Conservation (phyloP, 2,329 filamentous ascomycete genomes). For the Shiraia bambusicola region DNA sequence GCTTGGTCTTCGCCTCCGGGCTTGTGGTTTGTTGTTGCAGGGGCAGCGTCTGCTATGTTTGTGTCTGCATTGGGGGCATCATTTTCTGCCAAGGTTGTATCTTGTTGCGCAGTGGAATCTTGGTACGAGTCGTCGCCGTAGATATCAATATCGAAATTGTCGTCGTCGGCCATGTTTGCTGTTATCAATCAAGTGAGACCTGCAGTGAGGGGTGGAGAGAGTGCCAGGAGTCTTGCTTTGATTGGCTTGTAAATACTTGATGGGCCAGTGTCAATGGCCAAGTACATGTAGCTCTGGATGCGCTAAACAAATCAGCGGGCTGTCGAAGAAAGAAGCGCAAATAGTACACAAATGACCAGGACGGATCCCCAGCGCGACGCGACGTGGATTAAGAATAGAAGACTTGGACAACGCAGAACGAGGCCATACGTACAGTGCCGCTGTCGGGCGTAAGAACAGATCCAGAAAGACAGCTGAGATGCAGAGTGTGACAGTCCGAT, state of each 20-base stretch:
- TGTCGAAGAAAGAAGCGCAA: slow-evolving; percentile 23
- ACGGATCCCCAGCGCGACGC: slow-evolving; percentile 14
- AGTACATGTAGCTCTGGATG: slow-evolving; percentile 43
- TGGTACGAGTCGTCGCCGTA: slow-evolving; percentile 60
- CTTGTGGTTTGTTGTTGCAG: slow-evolving; percentile 12
- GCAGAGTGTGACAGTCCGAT: slow-evolving; percentile 38
- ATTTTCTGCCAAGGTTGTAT: slow-evolving; percentile 27
- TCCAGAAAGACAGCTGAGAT: slow-evolving; percentile 38
- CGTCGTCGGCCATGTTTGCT: slow-evolving; percentile 58
- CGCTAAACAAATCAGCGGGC: slow-evolving; percentile 40
- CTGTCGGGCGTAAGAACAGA: slow-evolving; percentile 34
- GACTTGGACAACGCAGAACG: slow-evolving; percentile 25
- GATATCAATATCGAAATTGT: slow-evolving; percentile 72
- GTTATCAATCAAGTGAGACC: slow-evolving; percentile 24
- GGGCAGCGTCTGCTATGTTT: slow-evolving; percentile 19
- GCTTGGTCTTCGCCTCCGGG: slow-evolving; percentile 12
- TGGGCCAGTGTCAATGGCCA: slow-evolving; percentile 36
- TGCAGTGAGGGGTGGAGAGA: slow-evolving; percentile 24
- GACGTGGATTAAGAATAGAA: slow-evolving; percentile 12
- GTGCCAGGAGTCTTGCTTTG: slow-evolving; percentile 34
- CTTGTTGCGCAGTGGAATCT: slow-evolving; percentile 26
- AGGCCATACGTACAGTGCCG: slow-evolving; percentile 47
- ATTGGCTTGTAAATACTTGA: slow-evolving; percentile 45
- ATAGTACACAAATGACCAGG: slow-evolving; percentile 12
- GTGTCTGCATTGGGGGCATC: slow-evolving; percentile 37